A percentile compares a stretch with the other conserved stretches of the same genome.
These are phyloP conservation scores for Maudiozyma serrabonitensis DNA, from an alignment of 805 yeast species.

Conservation along the genomic window DNA sequence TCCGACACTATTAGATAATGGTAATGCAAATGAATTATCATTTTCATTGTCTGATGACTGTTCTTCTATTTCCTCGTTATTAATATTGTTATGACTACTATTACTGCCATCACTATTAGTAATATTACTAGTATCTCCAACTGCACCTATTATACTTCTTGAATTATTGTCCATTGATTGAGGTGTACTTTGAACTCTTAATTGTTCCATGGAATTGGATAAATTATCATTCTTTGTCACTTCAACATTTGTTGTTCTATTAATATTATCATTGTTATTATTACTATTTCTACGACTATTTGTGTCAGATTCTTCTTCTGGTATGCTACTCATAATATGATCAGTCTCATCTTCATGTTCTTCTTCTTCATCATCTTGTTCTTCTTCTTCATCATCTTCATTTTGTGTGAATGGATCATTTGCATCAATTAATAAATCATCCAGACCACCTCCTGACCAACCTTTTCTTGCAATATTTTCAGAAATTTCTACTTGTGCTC, in stretches of 20 bases:
- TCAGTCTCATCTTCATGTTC: background rate
- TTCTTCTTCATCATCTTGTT: background rate
- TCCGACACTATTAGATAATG: conserved; percentile 23
- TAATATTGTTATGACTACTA: background rate
- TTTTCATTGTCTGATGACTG: conserved; percentile 1
- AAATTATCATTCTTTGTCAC: background rate
- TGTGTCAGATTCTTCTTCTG: background rate
- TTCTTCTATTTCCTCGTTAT: background rate
- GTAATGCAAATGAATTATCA: conserved; percentile 46
- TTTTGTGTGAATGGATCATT: conserved; percentile 51
- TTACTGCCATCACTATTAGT: background rate
- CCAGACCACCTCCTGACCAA: conserved; percentile 82
- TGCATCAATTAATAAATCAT: conserved; percentile 50
- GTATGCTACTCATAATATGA: background rate
- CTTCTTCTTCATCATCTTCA: conserved; percentile 2
- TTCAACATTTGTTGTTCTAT: background rate
- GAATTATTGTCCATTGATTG: background rate
- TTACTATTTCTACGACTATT: background rate
- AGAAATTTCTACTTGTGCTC: conserved; percentile 73
- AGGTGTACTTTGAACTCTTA: background rate
- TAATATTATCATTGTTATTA: background rate
- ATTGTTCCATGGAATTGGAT: background rate
- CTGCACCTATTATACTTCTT: background rate
- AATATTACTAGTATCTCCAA: background rate
- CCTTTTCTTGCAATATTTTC: conserved; percentile 79